Evolutionary conservation across 75 land plant species (phyloP), one percentile per base, ranked within the genome.

Genomic region (Ceratopteris richardii): DNA sequence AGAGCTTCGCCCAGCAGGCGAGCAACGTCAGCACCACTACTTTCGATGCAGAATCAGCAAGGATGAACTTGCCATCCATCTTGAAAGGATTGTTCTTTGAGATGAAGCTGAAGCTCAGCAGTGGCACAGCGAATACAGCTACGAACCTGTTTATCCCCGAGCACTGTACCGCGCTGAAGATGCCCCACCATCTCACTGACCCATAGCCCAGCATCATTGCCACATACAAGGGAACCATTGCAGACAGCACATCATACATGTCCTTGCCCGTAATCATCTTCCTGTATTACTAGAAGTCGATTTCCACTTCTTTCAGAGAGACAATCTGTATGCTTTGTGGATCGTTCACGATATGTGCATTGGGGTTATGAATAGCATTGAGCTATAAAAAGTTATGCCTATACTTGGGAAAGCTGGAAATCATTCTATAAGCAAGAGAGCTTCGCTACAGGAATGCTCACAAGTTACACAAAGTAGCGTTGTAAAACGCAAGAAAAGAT

Each of bases 141-240:
- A 89, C 95, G 73, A 89, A 89, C 9, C 95, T 78, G 76, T 89
- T 89, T 66, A 89, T 85, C 31, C 95, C 95, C 56, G 83, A 78
- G 80, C 95, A 89, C 53, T 89, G 95, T n/a, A 79, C 81, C 40
- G 95, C 83, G 1, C 81, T 54, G 72, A 89, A 79, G 61, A 89
- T 89, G 65, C 69, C 66, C 95, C 95, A 89, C 95, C 95, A 89
- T 14, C 82, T 79, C 30, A 89, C 90, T n/a, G 95, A 85, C 48
- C 89, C 95, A 75, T 82, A 89, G 10, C 89, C 95, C 42, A 89
- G 52, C 26, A 89, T 75, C 95, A 89, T 89, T 31, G 95, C 86
- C 56, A 89, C 89, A 54, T 89, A 89, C 25, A 89, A 81, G 6
- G 95, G 95, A 52, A 84, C 74, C 62, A 89, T 74, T 33, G 95